phyloP scores from a whole-genome alignment of 1,284 basidiomycete species.

The Tylopilus sp. region DNA sequence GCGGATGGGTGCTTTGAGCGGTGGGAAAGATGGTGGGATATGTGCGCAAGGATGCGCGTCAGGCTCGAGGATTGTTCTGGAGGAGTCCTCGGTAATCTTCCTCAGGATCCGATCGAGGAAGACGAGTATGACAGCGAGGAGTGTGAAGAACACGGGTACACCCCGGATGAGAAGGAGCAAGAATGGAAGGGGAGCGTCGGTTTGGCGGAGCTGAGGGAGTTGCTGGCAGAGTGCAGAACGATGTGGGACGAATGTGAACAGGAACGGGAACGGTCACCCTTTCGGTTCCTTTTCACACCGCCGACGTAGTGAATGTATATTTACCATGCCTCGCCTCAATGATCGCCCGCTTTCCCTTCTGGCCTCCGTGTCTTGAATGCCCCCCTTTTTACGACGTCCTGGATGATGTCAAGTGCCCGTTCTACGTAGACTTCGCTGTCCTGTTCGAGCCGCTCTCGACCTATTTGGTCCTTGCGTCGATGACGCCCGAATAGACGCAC shows the following conservation, averaged over 20 bases:
- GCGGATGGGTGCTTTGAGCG: constrained; percentile 46
- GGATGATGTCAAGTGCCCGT: constrained; percentile 45
- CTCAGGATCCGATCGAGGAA: constrained; percentile 39
- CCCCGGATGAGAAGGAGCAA: constrained; percentile 36
- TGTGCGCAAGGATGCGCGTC: constrained; percentile 45
- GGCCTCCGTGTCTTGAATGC: constrained; percentile 66
- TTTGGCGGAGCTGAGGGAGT: constrained; percentile 40
- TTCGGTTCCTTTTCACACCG: constrained; percentile 22
- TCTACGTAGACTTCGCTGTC: constrained; percentile 33
- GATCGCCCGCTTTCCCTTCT: constrained; percentile 55
- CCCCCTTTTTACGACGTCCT: constrained; percentile 50
- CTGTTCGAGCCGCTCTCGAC: constrained; percentile 30
- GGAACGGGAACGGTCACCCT: constrained; percentile 34
- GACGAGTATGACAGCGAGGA: constrained; percentile 34
- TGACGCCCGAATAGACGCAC: not conserved
- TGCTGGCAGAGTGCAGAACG: constrained; percentile 47
- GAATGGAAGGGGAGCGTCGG: constrained; percentile 31
- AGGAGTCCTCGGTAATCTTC: constrained; percentile 52
- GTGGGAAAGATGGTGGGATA: constrained; percentile 69
- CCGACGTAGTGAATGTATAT: constrained; percentile 9
- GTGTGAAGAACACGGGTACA: constrained; percentile 29
- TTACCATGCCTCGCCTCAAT: constrained; percentile 10
- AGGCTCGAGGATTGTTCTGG: constrained; percentile 69
- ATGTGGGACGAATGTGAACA: constrained; percentile 39
- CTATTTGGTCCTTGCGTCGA: constrained; percentile 25